Conservation (phyloP, 441 rosid genomes). For the Manihot esculenta region DNA sequence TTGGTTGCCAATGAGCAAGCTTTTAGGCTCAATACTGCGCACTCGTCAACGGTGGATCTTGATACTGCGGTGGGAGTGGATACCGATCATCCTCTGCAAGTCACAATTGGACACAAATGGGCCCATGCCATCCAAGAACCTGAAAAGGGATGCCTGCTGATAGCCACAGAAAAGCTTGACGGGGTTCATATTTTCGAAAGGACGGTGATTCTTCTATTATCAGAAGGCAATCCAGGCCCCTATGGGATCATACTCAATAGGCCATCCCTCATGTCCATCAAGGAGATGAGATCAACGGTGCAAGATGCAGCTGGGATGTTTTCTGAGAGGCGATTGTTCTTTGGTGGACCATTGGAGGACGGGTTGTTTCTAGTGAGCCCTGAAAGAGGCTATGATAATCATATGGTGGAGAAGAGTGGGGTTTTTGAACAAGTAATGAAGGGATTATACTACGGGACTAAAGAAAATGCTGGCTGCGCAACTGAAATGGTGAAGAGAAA, state of each 20-base stretch:
- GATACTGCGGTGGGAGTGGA: slow-evolving; percentile 34
- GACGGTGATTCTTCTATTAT: slow-evolving; percentile 71
- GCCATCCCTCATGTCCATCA: slow-evolving; percentile 90
- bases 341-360: slow-evolving; percentile 87
- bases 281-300: slow-evolving; percentile 60
- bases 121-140: slow-evolving; percentile 76
- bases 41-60: slow-evolving; percentile 37
- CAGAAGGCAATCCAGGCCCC: slow-evolving; percentile 69
- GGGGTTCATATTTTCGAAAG: slow-evolving; percentile 93
- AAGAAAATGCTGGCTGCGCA: slow-evolving; percentile 72
- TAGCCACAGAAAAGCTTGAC: slow-evolving; percentile 83
- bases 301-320: slow-evolving; percentile 55
- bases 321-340: slow-evolving; percentile 59
- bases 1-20: slow-evolving; percentile 58
- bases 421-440: slow-evolving; percentile 70
- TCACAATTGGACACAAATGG: slow-evolving; percentile 60
- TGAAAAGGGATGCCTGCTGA: slow-evolving; percentile 78
- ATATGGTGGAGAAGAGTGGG: slow-evolving; percentile 47
- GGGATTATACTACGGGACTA: slow-evolving; percentile 76
- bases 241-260: slow-evolving; percentile 82
- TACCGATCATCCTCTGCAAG: slow-evolving; percentile 22
- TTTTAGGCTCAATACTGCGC: slow-evolving; percentile 30
- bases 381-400: slow-evolving; percentile 35
- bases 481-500: slow-evolving; percentile 87
- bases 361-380: slow-evolving; percentile 73